Percentiles rank a stretch among this genome's conserved stretches.
phyloP scores from a whole-genome alignment of 139 green algal genomes.

The Coccomyxa sp. region DNA sequence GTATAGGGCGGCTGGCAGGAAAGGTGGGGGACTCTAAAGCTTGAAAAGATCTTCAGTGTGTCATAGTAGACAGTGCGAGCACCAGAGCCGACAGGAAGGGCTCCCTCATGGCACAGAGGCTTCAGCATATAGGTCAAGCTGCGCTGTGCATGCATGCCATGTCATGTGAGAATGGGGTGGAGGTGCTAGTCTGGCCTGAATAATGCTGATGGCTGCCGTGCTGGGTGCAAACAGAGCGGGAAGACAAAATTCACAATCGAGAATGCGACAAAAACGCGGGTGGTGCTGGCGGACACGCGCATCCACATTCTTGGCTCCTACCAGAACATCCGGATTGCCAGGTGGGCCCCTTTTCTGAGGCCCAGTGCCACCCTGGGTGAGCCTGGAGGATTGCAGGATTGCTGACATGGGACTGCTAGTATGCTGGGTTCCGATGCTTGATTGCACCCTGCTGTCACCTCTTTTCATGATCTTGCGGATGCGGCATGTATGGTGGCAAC shows the following conservation, averaged over 20 bases:
- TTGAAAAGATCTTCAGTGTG: too few relatives aligned
- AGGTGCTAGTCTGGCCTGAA: too few relatives aligned
- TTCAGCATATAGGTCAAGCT: too few relatives aligned
- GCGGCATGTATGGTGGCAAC: neutral
- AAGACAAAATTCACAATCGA: constrained; percentile 99
- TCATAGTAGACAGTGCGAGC: too few relatives aligned
- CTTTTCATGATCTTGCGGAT: neutral
- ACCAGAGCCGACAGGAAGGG: neutral
- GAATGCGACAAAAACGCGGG: constrained; percentile 93
- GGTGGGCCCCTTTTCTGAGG: neutral
- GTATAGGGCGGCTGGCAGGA: constrained; percentile 90
- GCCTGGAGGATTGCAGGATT: neutral
- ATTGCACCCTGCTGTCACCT: neutral
- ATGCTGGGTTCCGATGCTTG: neutral
- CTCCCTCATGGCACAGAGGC: too few relatives aligned
- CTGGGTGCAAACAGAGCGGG: constrained; percentile 51
- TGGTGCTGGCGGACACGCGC: constrained; percentile 94
- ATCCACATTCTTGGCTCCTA: constrained; percentile 97
- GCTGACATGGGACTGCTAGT: neutral
- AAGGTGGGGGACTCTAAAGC: constrained; percentile 51
- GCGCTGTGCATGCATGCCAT: too few relatives aligned
- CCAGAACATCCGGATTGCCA: constrained; percentile 72
- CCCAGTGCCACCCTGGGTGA: too few relatives aligned
- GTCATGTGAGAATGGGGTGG: too few relatives aligned
- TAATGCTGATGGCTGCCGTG: too few relatives aligned